Conservation (phyloP, 352 stramenopile species). For the Phytophthora sansomeana region DNA sequence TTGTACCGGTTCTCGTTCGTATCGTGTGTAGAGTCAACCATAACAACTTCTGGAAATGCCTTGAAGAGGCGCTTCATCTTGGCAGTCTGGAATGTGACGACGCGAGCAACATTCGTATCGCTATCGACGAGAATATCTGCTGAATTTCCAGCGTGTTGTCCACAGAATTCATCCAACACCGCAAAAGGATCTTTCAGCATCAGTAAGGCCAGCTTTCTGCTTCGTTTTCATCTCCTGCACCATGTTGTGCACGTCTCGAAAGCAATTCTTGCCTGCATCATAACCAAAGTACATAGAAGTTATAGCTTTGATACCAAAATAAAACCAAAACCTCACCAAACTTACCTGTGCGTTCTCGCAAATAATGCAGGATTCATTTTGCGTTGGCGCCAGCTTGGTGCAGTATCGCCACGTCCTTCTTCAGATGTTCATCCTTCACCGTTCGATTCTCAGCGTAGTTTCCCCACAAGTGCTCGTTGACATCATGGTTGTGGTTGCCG, state of each 20-base stretch:
- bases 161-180: constrained; percentile 9
- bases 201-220: neutral
- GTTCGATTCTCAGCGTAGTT: constrained; percentile 3
- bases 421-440: neutral
- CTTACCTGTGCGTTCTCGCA: constrained; percentile 2
- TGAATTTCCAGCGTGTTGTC: neutral
- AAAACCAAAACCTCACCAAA: neutral
- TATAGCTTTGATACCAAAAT: neutral
- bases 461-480: constrained; percentile 9
- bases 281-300: neutral
- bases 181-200: constrained; percentile 1
- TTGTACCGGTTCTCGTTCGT: constrained; percentile 24
- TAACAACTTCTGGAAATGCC: constrained; percentile 16
- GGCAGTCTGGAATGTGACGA: constrained; percentile 13
- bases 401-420: neutral
- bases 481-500: constrained; percentile 5
- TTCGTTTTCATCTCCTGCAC: constrained; percentile 1
- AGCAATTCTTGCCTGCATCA: constrained; percentile 6
- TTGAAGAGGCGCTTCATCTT: constrained; percentile 18
- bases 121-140: constrained; percentile 2
- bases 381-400: constrained; percentile 5
- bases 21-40: constrained; percentile 17
- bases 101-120: neutral
- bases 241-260: constrained; percentile 18
- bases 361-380: constrained; percentile 6